These are phyloP conservation scores for Schizophyllum commune DNA, from an alignment of 1,284 basidiomycete genomes.

Conservation along the genomic window DNA sequence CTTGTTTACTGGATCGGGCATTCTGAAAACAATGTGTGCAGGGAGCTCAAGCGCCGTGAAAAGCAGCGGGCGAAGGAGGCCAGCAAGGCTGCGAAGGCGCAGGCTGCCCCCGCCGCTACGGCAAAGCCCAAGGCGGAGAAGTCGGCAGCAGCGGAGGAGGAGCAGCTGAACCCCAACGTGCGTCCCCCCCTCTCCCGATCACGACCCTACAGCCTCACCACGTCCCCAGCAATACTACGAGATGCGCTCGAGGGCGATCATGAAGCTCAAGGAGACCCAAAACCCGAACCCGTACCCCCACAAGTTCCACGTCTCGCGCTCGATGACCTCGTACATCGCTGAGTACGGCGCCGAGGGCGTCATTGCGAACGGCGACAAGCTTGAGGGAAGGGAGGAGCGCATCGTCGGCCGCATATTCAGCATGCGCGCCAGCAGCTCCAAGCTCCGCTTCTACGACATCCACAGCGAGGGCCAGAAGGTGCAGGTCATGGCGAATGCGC, in stretches of 20 bases:
- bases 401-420: slow-evolving; percentile 91
- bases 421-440: slow-evolving; percentile 77
- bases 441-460: slow-evolving; percentile 94
- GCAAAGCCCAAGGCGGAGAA: slow-evolving; percentile 32
- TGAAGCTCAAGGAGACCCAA: slow-evolving; percentile 79
- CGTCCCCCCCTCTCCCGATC: slow-evolving; percentile 19
- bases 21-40: slow-evolving; percentile 25
- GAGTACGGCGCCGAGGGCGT: slow-evolving; percentile 71
- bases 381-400: slow-evolving; percentile 43
- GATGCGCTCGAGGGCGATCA: slow-evolving; percentile 83
- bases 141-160: slow-evolving; percentile 45
- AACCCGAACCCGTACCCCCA: slow-evolving; percentile 96
- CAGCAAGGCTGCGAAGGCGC: slow-evolving; percentile 72
- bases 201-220: background rate
- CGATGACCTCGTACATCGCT: slow-evolving; percentile 74
- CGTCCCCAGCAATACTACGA: slow-evolving; percentile 88
- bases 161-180: slow-evolving; percentile 79
- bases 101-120: slow-evolving; percentile 20
- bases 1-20: slow-evolving; percentile 2
- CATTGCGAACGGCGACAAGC: slow-evolving; percentile 56
- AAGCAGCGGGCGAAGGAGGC: slow-evolving; percentile 84
- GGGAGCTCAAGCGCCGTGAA: slow-evolving; percentile 87
- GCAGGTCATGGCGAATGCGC: slow-evolving; percentile 90
- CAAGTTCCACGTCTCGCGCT: slow-evolving; percentile 90
- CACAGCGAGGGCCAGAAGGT: slow-evolving; percentile 91